Conservation (phyloP, 805 yeast species). For the Starmerella sirachaensis region DNA sequence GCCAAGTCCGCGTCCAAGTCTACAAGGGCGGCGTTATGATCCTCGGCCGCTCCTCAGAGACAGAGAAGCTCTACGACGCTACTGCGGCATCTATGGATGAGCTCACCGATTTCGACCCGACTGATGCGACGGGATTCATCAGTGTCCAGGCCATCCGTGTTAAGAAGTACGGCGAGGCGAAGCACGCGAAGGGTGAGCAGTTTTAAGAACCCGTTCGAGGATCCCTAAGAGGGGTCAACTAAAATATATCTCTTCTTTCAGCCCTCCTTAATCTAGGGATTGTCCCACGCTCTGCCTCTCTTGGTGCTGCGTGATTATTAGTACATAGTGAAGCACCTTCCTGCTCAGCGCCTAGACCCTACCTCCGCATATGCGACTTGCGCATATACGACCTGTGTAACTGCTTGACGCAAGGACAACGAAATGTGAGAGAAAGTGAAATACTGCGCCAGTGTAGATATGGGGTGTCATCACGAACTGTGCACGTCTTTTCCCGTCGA, state of each 20-base stretch:
- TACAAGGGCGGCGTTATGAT: constrained; percentile 81
- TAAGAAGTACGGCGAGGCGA: constrained; percentile 94
- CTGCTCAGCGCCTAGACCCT: too few species aligned
- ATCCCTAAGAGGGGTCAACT: neutral
- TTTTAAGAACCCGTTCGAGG: constrained; percentile 7
- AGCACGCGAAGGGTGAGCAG: constrained; percentile 59
- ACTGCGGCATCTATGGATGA: constrained; percentile 99
- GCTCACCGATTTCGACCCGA: constrained; percentile 93
- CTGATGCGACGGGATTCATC: constrained; percentile 94
- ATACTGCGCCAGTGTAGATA: too few species aligned
- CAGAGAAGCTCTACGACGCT: constrained; percentile 95
- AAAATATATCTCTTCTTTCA: neutral
- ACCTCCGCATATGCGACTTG: too few species aligned
- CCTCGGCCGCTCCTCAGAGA: constrained; percentile 87
- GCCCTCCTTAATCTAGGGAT: too few species aligned
- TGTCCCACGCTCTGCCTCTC: too few species aligned
- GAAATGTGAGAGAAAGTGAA: too few species aligned
- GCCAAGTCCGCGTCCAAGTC: constrained; percentile 83
- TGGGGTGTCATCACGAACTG: too few species aligned
- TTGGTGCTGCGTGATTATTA: too few species aligned
- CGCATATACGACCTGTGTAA: too few species aligned
- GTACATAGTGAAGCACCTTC: too few species aligned
- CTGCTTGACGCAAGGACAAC: too few species aligned
- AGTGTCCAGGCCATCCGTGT: constrained; percentile 97
- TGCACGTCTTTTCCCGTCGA: too few species aligned